Evolutionary conservation across 257 asterid genomes (phyloP), one percentile per base, ranked within the genome.

Genomic region (Nyctanthes arbortristis): DNA sequence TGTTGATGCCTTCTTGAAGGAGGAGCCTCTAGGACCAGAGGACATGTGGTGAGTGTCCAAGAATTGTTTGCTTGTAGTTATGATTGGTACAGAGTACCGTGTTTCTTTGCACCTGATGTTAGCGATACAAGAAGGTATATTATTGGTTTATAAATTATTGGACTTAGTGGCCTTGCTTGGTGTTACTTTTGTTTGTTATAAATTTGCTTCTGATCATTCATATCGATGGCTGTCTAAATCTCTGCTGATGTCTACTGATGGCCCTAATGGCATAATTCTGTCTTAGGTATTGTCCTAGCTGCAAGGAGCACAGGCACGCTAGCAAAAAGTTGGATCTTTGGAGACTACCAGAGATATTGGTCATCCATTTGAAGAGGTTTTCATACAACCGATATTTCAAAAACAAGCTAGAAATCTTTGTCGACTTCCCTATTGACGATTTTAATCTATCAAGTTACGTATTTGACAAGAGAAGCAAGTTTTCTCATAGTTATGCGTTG

Each of bases 21-120:
- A 89, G 82, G 92, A 89, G 76, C 89, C 95, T 69, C 88, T 89
- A 68, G 96, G 94, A 74, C 92, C 95, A 4, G 95, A 89, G 32
- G 87, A 87, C 72, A 84, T 79, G 95, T 84, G 96, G 96, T 89
- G 75, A 22, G 56, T 67, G 54, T 56, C 73, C 69, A 16, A 54
- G 39, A 60, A 18, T 40, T 68, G 8, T 64, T 54, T 71, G 57
- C 4, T 39, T n/a, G 43, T 61, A 14, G 70, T 6, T 34, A 13
- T 62, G 55, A 16, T 24, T 45, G 36, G 24, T 37, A 20, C 65
- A 25, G 18, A 33, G 2, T 35, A 5, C 33, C 28, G 36, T 24
- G 35, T 40, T 28, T 54, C 61, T 45, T 36, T 25, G n/a, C 29
- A 33, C 67, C 14, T 29, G 33, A 60, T 25, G 47, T 43, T 65